phyloP scores from a whole-genome alignment of 2,329 filamentous ascomycete genomes.

The Raffaelea ambrosiae region DNA sequence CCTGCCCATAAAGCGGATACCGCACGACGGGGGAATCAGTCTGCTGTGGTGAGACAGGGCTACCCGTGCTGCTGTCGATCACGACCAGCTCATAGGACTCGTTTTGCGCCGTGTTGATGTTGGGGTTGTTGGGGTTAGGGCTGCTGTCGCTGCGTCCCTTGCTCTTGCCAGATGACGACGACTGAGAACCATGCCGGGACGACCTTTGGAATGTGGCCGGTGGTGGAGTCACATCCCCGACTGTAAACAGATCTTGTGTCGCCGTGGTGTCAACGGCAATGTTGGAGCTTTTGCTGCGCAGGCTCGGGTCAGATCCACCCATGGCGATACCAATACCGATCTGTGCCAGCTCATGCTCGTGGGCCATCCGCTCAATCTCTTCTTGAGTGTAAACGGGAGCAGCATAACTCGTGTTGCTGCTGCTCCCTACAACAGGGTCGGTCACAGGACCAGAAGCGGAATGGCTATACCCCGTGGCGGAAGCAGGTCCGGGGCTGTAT shows the following conservation, averaged over 20 bases:
- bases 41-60: conserved; percentile 28
- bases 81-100: conserved; percentile 43
- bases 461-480: background rate
- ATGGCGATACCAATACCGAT: conserved; percentile 33
- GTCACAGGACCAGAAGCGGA: background rate
- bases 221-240: no score
- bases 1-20: conserved; percentile 36
- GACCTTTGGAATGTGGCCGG: no score
- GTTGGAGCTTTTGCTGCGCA: conserved; percentile 20
- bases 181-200: no score
- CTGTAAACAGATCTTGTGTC: background rate
- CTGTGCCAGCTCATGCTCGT: conserved; percentile 16
- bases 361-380: conserved; percentile 17
- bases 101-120: no score
- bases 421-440: background rate
- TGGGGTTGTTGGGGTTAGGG: no score
- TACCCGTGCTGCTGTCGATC: conserved; percentile 24
- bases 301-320: conserved; percentile 27
- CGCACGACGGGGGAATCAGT: conserved; percentile 34
- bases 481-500: background rate
- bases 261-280: conserved; percentile 14
- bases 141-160: conserved; percentile 22
- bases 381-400: conserved; percentile 11
- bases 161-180: conserved; percentile 30
- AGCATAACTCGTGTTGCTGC: background rate